Conservation (phyloP, 2,329 filamentous ascomycete genomes). For the Ramularia endophylla region DNA sequence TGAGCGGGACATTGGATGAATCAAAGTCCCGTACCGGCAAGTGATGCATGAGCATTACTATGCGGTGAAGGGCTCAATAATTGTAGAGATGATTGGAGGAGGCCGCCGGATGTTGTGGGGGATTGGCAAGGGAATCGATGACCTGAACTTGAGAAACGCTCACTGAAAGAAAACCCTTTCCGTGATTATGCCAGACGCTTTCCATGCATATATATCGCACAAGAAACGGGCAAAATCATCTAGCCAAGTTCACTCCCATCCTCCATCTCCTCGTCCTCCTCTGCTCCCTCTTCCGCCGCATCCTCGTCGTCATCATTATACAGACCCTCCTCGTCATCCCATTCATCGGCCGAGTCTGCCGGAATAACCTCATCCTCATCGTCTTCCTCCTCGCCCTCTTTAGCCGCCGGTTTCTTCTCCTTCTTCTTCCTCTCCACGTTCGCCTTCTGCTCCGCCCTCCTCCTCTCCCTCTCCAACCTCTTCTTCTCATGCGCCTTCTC, state of each 20-base stretch:
- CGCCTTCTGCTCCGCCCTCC: conserved; percentile 76
- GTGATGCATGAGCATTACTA: no score
- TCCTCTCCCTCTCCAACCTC: conserved; percentile 71
- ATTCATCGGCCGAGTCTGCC: conserved; percentile 50
- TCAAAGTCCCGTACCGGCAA: no score
- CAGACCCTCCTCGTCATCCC: conserved; percentile 37
- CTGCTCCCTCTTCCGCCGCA: conserved; percentile 1
- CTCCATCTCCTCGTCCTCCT: conserved; percentile 14
- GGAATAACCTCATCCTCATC: conserved; percentile 36
- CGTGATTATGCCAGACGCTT: no score
- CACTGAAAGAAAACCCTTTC: no score
- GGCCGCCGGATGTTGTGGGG: no score
- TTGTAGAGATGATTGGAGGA: no score
- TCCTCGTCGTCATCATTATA: conserved; percentile 19
- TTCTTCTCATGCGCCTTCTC: conserved; percentile 78
- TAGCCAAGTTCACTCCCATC: conserved; percentile 1
- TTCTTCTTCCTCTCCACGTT: conserved; percentile 85
- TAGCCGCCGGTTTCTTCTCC: conserved; percentile 43
- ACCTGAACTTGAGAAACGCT: no score
- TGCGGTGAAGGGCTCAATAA: no score
- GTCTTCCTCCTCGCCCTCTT: conserved; percentile 38
- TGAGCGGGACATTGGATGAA: no score
- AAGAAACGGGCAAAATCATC: no score
- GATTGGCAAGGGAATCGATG: no score
- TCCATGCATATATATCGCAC: no score